These are phyloP conservation scores for Paragyromitra xinjiangensis DNA, from an alignment of 495 filamentous ascomycete species.

Conservation along the genomic window DNA sequence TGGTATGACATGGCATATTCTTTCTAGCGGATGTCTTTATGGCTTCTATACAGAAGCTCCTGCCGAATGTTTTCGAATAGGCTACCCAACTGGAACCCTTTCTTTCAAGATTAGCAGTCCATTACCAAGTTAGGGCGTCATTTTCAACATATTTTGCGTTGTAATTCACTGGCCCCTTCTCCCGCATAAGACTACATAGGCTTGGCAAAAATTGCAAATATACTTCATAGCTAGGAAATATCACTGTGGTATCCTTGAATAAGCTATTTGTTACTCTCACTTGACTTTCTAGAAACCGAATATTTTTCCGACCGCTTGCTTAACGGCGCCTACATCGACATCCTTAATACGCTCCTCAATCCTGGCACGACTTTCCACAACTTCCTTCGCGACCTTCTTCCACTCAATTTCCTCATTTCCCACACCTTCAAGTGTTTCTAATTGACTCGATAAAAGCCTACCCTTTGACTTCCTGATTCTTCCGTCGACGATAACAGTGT, in stretches of 20 bases:
- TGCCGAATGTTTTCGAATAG: too few species aligned
- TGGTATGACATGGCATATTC: too few species aligned
- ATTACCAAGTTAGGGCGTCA: too few species aligned
- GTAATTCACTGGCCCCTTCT: too few species aligned
- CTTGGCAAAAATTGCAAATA: neutral
- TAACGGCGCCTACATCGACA: constrained; percentile 1
- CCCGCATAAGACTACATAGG: too few species aligned
- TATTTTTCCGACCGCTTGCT: neutral
- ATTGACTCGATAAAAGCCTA: neutral
- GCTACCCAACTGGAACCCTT: too few species aligned
- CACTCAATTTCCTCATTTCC: constrained; percentile 11
- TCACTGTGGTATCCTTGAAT: neutral
- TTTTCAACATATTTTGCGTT: too few species aligned
- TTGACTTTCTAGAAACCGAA: constrained; percentile 1
- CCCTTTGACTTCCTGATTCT: constrained; percentile 60
- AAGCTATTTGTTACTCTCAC: neutral
- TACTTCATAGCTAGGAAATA: neutral
- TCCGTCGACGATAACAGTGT: constrained; percentile 64
- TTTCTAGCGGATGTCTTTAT: too few species aligned
- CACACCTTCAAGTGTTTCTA: constrained; percentile 10
- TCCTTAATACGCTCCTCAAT: constrained; percentile 14
- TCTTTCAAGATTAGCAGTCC: too few species aligned
- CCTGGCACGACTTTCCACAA: constrained; percentile 26
- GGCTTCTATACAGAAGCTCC: too few species aligned
- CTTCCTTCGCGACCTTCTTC: constrained; percentile 20